Evolutionary conservation across 352 stramenopile genomes (phyloP).

Genomic region (Phytophthora tentaculata): DNA sequence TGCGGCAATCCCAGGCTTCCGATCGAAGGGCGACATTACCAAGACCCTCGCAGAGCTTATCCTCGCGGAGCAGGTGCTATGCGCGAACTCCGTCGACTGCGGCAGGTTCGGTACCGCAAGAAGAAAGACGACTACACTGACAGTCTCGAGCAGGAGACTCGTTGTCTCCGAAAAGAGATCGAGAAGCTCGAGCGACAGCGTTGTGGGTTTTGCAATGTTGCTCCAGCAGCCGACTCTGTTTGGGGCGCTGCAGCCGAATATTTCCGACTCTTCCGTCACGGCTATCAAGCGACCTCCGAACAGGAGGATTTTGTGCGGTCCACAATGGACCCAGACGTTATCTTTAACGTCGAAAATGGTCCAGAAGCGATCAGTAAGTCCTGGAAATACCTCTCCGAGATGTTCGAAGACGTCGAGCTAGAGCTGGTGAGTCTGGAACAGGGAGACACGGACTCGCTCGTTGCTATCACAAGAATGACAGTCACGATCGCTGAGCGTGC

Average conservation of each 20-base stretch:
- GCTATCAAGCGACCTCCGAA: not conserved
- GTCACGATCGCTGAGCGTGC: constrained; percentile 13
- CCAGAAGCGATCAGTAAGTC: not conserved
- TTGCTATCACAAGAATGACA: constrained; percentile 1
- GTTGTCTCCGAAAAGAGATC: constrained; percentile 1
- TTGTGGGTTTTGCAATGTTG: not conserved
- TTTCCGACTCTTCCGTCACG: not conserved
- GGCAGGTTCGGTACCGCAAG: constrained; percentile 21
- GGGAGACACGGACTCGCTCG: not conserved
- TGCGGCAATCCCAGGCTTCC: no score
- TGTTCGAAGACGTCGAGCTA: not conserved
- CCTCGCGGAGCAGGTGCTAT: not conserved
- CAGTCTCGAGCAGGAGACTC: not conserved
- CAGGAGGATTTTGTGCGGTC: not conserved
- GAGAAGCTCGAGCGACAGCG: constrained; percentile 11
- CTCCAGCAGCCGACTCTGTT: not conserved
- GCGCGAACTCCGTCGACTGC: constrained; percentile 9
- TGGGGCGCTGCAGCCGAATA: not conserved
- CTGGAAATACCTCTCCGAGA: not conserved
- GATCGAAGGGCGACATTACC: fast-evolving
- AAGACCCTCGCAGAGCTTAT: no score
- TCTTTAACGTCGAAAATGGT: constrained; percentile 6
- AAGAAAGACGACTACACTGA: constrained; percentile 16
- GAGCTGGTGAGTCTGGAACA: constrained; percentile 2
- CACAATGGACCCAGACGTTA: constrained; percentile 1